These are phyloP conservation scores for Besnoitia besnoiti DNA, from an alignment of 169 alveolate species.

Conservation along the genomic window DNA sequence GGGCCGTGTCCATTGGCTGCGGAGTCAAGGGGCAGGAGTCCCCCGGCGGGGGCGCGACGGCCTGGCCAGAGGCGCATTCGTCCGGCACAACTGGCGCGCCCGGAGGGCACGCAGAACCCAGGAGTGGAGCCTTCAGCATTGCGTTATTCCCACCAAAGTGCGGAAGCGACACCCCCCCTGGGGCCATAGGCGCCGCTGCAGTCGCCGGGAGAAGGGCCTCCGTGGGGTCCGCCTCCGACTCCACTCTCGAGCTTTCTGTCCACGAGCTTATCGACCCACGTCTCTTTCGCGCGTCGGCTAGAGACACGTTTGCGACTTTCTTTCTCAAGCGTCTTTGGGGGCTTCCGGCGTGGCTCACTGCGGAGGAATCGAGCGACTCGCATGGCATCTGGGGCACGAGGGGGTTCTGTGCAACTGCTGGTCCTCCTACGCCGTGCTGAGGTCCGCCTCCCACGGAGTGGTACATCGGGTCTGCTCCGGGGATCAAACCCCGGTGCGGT, in stretches of 20 bases:
- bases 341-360: neutral
- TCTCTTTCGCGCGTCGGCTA: neutral
- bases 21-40: neutral
- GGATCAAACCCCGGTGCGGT: neutral
- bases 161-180: neutral
- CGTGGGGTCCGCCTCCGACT: neutral
- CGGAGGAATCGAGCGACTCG: neutral
- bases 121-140: neutral
- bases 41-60: neutral
- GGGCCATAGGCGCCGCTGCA: neutral
- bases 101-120: too few species aligned
- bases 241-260: neutral
- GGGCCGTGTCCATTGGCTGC: neutral
- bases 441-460: neutral
- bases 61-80: neutral
- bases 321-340: neutral
- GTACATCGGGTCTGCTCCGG: neutral
- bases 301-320: neutral
- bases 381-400: neutral
- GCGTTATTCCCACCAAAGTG: neutral
- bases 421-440: neutral
- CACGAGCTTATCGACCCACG: neutral
- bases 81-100: neutral
- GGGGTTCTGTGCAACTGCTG: neutral
- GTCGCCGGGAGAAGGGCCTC: neutral